Evolutionary conservation across 495 filamentous ascomycete species (phyloP).

Genomic region (Aspergillus sclerotioniger): DNA sequence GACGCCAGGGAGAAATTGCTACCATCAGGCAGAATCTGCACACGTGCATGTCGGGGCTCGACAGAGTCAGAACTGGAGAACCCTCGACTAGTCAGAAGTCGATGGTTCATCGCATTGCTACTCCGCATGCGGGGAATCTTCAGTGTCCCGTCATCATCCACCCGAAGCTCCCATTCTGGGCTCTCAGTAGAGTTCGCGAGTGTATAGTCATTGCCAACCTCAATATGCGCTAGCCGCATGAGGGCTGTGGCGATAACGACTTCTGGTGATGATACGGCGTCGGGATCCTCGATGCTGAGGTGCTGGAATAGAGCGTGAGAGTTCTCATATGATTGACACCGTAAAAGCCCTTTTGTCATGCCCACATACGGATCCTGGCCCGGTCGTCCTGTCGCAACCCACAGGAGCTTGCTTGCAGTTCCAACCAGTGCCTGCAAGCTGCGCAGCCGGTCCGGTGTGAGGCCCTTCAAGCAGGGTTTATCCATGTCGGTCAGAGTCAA

Average conservation of each 20-base stretch:
- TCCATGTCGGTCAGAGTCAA: neutral
- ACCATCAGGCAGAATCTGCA: neutral
- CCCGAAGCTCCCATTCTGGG: constrained; percentile 5
- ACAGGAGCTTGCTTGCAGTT: constrained; percentile 2
- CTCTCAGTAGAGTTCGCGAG: neutral
- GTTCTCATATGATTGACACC: neutral
- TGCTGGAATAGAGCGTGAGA: neutral
- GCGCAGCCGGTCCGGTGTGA: neutral
- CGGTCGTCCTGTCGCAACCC: constrained; percentile 11
- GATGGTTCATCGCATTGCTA: constrained; percentile 2
- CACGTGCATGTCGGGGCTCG: neutral
- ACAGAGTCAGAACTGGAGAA: neutral
- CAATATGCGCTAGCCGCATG: constrained; percentile 5
- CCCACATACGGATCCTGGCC: neutral
- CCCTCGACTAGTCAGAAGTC: neutral
- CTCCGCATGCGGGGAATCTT: constrained; percentile 2
- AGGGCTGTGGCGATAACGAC: constrained; percentile 12
- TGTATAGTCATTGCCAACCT: neutral
- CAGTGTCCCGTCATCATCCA: constrained; percentile 8
- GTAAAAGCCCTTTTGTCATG: constrained; percentile 11
- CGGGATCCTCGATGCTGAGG: neutral
- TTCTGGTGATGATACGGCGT: neutral
- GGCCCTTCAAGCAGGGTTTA: neutral
- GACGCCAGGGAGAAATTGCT: too few species aligned
- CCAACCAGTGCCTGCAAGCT: neutral